Evolutionary conservation across 306 rosid genomes (phyloP).

Genomic region (Canavalia ensiformis): DNA sequence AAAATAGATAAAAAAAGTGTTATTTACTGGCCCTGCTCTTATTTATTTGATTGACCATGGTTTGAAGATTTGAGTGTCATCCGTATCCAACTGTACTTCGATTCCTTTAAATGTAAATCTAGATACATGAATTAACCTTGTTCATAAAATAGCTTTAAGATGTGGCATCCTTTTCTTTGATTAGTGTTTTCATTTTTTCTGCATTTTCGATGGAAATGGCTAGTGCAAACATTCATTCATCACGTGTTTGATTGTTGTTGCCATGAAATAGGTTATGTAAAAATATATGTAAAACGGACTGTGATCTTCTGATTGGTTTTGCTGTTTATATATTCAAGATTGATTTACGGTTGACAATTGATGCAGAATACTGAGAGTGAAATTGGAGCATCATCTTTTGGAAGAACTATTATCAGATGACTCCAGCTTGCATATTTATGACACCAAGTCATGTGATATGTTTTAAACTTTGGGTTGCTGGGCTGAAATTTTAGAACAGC

Average conservation of each 20-base stretch:
- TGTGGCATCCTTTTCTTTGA: conserved; percentile 2
- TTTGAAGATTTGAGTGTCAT: conserved; percentile 17
- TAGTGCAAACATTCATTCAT: neutral
- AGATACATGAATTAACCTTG: neutral
- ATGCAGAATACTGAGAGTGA: conserved; percentile 82
- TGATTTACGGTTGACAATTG: conserved; percentile 28
- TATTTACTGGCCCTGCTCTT: neutral
- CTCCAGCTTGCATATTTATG: neutral
- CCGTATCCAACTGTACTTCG: neutral
- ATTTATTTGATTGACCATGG: neutral
- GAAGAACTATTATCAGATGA: conserved; percentile 84
- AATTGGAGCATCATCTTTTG: conserved; percentile 90
- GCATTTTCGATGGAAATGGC: neutral
- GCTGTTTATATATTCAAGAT: conserved; percentile 5
- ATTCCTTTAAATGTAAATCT: conserved; percentile 10
- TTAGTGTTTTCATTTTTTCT: conserved; percentile 6
- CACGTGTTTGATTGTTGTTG: neutral
- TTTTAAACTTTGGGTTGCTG: neutral
- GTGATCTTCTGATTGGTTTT: conserved; percentile 17
- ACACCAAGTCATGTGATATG: conserved; percentile 2
- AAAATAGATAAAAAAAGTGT: neutral
- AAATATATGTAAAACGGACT: neutral
- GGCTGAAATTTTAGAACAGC: conserved; percentile 14
- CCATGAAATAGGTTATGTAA: neutral
- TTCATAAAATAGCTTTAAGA: neutral